Base-by-base conservation (phyloP, 106 monocot genomes). In the Dactylorhiza incarnata region DNA sequence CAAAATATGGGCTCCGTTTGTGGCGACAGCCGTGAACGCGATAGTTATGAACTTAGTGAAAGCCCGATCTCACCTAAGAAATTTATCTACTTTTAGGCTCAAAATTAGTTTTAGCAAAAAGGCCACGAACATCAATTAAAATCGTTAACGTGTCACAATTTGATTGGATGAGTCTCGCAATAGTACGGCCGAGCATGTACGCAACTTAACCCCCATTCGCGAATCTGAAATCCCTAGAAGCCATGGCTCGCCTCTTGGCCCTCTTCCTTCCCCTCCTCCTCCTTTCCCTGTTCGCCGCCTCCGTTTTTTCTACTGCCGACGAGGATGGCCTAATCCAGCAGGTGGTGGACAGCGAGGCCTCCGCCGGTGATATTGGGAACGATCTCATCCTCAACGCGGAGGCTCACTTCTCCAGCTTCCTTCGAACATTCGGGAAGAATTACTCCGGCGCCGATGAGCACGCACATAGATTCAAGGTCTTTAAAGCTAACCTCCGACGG, bases 401-500 rank as follows among this genome's bases (percentile, higher is more conserved):
- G 50, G 17, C 20, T 20, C 74, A 80, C 74, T 80, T 80, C 74
- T 19, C 74, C 20, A 74, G 45, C 43, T 80, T 80, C 53, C 4
- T 74, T 15, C 10, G 48, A 24, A 54, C 48, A 17, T 80, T 67
- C 45, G 68, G 73, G 44, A 74, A 68, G 74, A 73, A 52, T 49
- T 80, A 74, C 62, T n/a, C 65, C 14, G 49, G 23, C 9, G 9
- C 53, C 10, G 80, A 80, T 7, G 80, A 80, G 74, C 73, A 74
- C 23, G 17, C 11, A 0, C 26, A 68, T 58, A 61, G 80, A 45
- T 58, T 80, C 43, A 37, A 51, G 22, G 67, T 74, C 5, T 80
- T 80, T 45, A 80, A 74, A 74, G 49, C 74, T 16, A 80, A 80
- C 52, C 50, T 80, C 37, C 25, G 74, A 20, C 80, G 88, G 14